Percentiles rank a stretch among this genome's conserved stretches.
Evolutionary conservation across 768 basidiomycete genomes (phyloP).

Genomic region (Pleurotus tuber-regium): DNA sequence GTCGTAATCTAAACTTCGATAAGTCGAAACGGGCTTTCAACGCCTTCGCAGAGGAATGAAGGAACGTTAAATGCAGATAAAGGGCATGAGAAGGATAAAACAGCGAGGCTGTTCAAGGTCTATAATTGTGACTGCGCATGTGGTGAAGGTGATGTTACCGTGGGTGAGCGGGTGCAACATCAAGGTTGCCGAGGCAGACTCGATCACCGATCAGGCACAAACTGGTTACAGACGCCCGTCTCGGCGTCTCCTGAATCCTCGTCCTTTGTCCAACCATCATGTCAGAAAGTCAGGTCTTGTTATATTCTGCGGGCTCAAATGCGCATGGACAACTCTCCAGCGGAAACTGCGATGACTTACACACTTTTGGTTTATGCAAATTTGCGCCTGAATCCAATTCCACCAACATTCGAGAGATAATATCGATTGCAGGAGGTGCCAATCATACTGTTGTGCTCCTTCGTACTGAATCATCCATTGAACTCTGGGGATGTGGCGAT

Average conservation of each 20-base stretch:
- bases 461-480: constrained; percentile 22
- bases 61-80: background rate
- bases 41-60: background rate
- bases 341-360: constrained; percentile 42
- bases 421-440: constrained; percentile 64
- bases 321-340: constrained; percentile 52
- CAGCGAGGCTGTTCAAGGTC: background rate
- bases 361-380: constrained; percentile 37
- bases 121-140: constrained; percentile 5
- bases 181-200: background rate
- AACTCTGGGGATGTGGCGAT: constrained; percentile 76
- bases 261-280: too few relatives aligned
- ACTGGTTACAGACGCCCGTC: too few relatives aligned
- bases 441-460: constrained; percentile 78
- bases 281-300: too few relatives aligned
- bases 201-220: background rate
- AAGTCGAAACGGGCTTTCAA: background rate
- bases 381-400: constrained; percentile 23
- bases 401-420: constrained; percentile 25
- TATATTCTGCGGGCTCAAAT: constrained; percentile 39
- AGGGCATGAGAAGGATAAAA: background rate
- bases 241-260: too few relatives aligned
- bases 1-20: background rate
- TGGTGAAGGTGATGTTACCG: background rate
- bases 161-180: constrained; percentile 4